Conservation (phyloP, 768 basidiomycete species). For the Mycena kentingensis region DNA sequence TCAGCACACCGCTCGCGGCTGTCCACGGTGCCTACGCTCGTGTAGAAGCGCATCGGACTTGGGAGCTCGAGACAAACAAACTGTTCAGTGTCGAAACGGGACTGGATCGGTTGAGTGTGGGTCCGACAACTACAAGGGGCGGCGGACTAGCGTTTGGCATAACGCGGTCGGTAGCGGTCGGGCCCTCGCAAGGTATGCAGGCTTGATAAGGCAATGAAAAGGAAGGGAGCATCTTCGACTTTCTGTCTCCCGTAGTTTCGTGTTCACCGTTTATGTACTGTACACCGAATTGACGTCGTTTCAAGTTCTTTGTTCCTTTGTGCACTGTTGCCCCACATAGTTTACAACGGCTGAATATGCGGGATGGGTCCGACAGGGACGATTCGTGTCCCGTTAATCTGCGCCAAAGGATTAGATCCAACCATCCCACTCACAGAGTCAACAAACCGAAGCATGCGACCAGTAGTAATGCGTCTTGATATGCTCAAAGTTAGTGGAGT, state of each 20-base stretch:
- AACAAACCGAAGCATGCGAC: slow-evolving; percentile 50
- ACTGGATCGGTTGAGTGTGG: slow-evolving; percentile 15
- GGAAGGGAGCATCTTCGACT: too few species aligned
- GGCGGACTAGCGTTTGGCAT: slow-evolving; percentile 19
- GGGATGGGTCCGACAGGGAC: slow-evolving; percentile 11
- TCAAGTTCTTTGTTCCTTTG: too few species aligned
- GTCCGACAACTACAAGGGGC: slow-evolving; percentile 6
- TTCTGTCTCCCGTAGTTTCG: too few species aligned
- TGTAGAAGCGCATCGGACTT: slow-evolving; percentile 17
- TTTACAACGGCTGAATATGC: slow-evolving; percentile 10
- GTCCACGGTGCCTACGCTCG: slow-evolving; percentile 19
- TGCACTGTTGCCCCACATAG: too few species aligned
- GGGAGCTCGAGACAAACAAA: slow-evolving; percentile 5
- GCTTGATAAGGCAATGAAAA: background rate
- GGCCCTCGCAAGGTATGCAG: background rate
- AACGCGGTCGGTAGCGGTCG: slow-evolving; percentile 3
- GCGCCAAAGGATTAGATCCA: background rate
- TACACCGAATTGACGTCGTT: too few species aligned
- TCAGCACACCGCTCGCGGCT: slow-evolving; percentile 13
- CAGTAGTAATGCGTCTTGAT: slow-evolving; percentile 79
- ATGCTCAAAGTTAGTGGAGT: slow-evolving; percentile 87
- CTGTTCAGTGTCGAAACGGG: slow-evolving; percentile 19
- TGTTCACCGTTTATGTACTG: background rate
- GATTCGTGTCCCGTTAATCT: slow-evolving; percentile 9
- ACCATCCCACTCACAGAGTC: background rate